phyloP scores from a whole-genome alignment of 2,329 filamentous ascomycete genomes.

The Aspergillus tamarii region DNA sequence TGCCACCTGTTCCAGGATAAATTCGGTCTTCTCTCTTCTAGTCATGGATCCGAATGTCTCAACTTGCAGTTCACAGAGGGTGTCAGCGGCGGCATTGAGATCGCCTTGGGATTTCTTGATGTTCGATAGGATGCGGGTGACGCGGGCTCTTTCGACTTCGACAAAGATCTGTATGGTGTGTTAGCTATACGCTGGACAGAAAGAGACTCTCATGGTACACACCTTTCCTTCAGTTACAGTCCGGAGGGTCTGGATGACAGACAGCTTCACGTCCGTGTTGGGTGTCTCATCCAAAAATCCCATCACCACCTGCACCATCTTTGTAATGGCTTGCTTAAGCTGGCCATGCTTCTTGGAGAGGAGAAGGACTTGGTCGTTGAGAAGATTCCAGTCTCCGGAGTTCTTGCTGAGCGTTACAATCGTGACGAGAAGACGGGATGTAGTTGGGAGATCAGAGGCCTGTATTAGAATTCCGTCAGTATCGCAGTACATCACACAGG shows the following conservation, averaged over 20 bases:
- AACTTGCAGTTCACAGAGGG: slow-evolving; percentile 95
- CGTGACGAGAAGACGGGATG: slow-evolving; percentile 80
- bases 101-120: slow-evolving; percentile 98
- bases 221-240: slow-evolving; percentile 98
- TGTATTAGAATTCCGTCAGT: slow-evolving; percentile 43
- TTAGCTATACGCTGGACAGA: slow-evolving; percentile 13
- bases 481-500: neutral
- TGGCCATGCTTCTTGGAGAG: slow-evolving; percentile 99
- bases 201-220: slow-evolving; percentile 23
- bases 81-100: slow-evolving; percentile 84
- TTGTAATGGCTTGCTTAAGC: slow-evolving; percentile 97
- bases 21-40: slow-evolving; percentile 95
- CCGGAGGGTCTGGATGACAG: slow-evolving; percentile 89
- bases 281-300: slow-evolving; percentile 85
- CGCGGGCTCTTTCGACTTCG: slow-evolving; percentile 93
- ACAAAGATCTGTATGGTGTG: slow-evolving; percentile 76
- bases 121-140: slow-evolving; percentile 92
- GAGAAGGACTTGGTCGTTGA: slow-evolving; percentile 95
- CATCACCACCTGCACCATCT: slow-evolving; percentile 98
- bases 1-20: slow-evolving; percentile 91
- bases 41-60: slow-evolving; percentile 99
- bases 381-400: slow-evolving; percentile 85
- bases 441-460: slow-evolving; percentile 95
- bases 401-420: slow-evolving; percentile 96
- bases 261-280: slow-evolving; percentile 82